Base-by-base conservation (phyloP, 371 early-diverging fungal genomes). In the Saksenaea vasiformis region DNA sequence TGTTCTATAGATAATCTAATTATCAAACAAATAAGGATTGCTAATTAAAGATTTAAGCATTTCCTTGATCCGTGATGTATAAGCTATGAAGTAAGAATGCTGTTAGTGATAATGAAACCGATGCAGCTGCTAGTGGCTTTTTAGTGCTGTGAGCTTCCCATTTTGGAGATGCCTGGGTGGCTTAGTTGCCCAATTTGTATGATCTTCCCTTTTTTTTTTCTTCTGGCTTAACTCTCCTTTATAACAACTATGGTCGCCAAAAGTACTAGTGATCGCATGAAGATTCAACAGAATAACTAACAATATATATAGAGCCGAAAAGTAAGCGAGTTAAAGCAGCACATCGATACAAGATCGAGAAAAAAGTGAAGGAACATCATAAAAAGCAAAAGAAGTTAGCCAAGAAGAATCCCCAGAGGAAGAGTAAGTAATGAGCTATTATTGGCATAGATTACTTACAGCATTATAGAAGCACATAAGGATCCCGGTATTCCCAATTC, bases 281-380 rank as follows among this genome's bases (percentile, higher is more conserved):
- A 14, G n/a, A 14, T 1, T 17, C 14, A 1, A 17, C 14, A 17
- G 9, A 61, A 39, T n/a, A 53, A 9, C 28, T 41, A 7, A 13
- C 58, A 28, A 34, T 57, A 41, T 0, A 7, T 27, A 47, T 54
- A 78, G 73, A 79, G 60, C 53, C 43, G 15, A 57, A 68, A 60
- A 89, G 89, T 69, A 95, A 95, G 82, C 87, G 95, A 65, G 69
- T 83, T 44, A 71, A 87, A 56, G 83, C 87, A 31, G 73, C 84
- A 56, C 85, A 83, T 72, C 79, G 84, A 68, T 91, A 93, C 82
- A 92, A 91, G 79, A 93, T 91, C 68, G 73, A 83, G 64, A 85
- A 85, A 66, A 85, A 85, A 72, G 90, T 92, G 47, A 76, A 76
- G 54, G 93, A 95, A 64, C 88, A 90, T 73, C 84, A 89, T 62